phyloP scores from a whole-genome alignment of 2,329 filamentous ascomycete species.

The Alternaria brassicae region DNA sequence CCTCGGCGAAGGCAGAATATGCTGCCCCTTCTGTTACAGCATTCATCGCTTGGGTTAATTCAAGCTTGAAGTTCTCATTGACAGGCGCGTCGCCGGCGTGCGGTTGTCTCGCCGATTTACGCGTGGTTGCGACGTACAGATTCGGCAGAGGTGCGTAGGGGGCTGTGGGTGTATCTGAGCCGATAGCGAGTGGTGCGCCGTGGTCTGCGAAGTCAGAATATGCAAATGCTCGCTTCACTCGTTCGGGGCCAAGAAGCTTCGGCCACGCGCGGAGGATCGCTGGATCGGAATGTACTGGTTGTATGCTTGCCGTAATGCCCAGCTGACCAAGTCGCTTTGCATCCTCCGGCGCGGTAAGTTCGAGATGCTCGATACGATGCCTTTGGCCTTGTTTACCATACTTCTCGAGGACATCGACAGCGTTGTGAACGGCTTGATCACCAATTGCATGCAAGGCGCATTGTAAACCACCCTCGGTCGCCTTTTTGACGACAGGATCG shows the following conservation, averaged over 20 bases:
- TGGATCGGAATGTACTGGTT: constrained; percentile 89
- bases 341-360: constrained; percentile 64
- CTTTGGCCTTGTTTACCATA: constrained; percentile 56
- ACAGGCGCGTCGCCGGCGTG: constrained; percentile 50
- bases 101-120: constrained; percentile 62
- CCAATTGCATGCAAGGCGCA: constrained; percentile 72
- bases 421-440: constrained; percentile 64
- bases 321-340: constrained; percentile 63
- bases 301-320: constrained; percentile 83
- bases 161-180: constrained; percentile 67
- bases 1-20: constrained; percentile 65
- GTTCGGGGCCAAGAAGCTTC: constrained; percentile 60
- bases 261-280: constrained; percentile 69
- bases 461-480: constrained; percentile 63
- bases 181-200: constrained; percentile 64
- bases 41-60: constrained; percentile 61
- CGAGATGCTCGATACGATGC: constrained; percentile 71
- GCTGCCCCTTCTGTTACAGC: constrained; percentile 65
- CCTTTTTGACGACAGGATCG: constrained; percentile 61
- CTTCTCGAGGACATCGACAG: constrained; percentile 62
- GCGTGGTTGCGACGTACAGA: constrained; percentile 65
- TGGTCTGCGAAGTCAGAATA: constrained; percentile 66
- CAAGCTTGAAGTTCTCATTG: constrained; percentile 63
- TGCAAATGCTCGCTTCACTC: constrained; percentile 67
- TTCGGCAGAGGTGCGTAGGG: constrained; percentile 63